Conservation (phyloP, 2,329 filamentous ascomycete species). For the Ilyonectria mors-panacis region DNA sequence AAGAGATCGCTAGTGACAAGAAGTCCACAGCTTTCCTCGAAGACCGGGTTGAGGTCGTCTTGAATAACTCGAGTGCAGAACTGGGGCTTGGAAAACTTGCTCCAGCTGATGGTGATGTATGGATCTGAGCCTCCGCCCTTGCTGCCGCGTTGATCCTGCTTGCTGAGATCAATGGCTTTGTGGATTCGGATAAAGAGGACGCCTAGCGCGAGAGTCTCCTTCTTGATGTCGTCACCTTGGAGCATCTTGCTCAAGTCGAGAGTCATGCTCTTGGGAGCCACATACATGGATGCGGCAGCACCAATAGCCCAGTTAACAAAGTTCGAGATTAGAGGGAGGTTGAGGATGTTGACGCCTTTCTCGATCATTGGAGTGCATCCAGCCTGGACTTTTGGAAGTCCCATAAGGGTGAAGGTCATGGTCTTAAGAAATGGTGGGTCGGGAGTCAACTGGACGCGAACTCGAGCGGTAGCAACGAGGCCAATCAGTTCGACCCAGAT, state of each 20-base stretch:
- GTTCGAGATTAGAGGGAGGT: constrained; percentile 92
- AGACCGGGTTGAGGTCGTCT: constrained; percentile 93
- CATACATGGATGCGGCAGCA: constrained; percentile 89
- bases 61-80: constrained; percentile 98
- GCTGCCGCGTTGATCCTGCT: constrained; percentile 88
- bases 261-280: constrained; percentile 94
- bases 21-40: constrained; percentile 89
- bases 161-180: constrained; percentile 88
- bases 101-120: constrained; percentile 95
- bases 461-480: constrained; percentile 87
- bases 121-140: constrained; percentile 92
- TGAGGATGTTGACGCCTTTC: constrained; percentile 90
- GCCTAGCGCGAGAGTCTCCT: constrained; percentile 88
- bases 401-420: constrained; percentile 94
- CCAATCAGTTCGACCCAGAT: constrained; percentile 93
- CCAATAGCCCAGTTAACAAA: constrained; percentile 97
- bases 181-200: constrained; percentile 95
- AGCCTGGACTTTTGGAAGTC: constrained; percentile 88
- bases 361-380: constrained; percentile 95
- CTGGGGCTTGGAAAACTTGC: constrained; percentile 97
- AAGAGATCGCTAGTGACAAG: constrained; percentile 91
- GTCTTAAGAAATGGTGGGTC: constrained; percentile 94
- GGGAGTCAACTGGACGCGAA: constrained; percentile 88
- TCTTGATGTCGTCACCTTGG: constrained; percentile 91
- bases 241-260: constrained; percentile 92